Base-by-base conservation (phyloP, 2,329 filamentous ascomycete species). In the Rhexocercosporidium sp. region DNA sequence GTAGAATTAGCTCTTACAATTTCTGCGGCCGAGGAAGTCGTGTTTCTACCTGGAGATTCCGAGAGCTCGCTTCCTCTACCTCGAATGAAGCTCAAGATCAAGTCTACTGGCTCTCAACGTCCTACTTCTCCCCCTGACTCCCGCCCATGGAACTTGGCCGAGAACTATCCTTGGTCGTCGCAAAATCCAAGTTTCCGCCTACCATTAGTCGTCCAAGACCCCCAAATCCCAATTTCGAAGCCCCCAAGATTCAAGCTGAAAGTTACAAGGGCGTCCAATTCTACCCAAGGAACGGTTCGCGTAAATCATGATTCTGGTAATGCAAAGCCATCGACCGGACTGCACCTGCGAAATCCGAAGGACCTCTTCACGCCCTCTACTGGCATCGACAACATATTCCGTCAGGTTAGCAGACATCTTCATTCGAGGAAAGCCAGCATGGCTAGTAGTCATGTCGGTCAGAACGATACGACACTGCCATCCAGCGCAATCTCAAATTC, bases 351-450 rank as follows among this genome's bases (percentile, higher is more conserved):
- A 27, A 70, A 69, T 34, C 71, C 73, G 11, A 75, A 72, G 65
- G 76, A 78, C 65, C 60, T 78, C 18, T 78, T 78, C 64, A 76
- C 75, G 14, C 66, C 76, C 9, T 57, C 67, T 57, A 60, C 64
- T 56, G 73, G 73, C 39, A 60, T 77, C 37, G 71, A 76, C 31
- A 72, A 69, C 44, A 70, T 77, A n/a, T 76, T 78, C 62, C 73
- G 69, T 44, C 72, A 75, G 57, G 72, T 77, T 44, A 70, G 71
- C 59, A 71, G 60, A 47, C 73, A 74, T 65, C 60, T 76, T 14
- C 71, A 75, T 62, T 70, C 74, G 20, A 69, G 73, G 31, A 75
- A 69, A 57, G 34, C 67, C 14, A 75, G 72, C 62, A 51, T 62
- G 12, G 72, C 64, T 37, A 76, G 71, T 47, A 70, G 62, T 44